Percentiles rank a stretch among this genome's conserved stretches.
These are phyloP conservation scores for Chlamydomonas schloesseri DNA, from an alignment of 139 green algal species.

Conservation along the genomic window DNA sequence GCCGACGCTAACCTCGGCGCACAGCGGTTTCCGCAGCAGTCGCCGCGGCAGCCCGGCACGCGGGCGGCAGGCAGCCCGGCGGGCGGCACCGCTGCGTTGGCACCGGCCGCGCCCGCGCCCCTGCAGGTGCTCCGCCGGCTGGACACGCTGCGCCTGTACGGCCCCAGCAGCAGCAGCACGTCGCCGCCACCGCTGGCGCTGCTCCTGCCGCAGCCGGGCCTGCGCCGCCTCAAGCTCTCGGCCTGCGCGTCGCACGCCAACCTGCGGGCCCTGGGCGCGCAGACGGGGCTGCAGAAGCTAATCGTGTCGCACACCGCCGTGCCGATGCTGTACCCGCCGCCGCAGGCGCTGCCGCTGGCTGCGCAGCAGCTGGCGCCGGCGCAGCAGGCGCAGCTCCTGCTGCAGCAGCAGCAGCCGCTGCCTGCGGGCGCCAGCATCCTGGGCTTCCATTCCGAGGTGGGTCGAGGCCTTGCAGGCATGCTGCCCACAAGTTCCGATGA, in stretches of 20 bases:
- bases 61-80: too few species aligned
- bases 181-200: conserved; percentile 25
- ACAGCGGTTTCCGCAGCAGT: not conserved
- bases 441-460: conserved; percentile 21
- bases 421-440: conserved; percentile 19
- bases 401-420: not conserved
- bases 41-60: too few species aligned
- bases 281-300: conserved; percentile 21
- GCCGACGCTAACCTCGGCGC: not conserved
- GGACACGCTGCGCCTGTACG: conserved; percentile 37
- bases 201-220: conserved; percentile 39
- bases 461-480: not conserved
- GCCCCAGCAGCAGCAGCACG: not conserved
- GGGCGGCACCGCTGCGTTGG: not conserved
- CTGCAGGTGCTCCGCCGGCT: conserved; percentile 12
- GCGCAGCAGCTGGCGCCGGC: not conserved
- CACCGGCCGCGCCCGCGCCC: not conserved
- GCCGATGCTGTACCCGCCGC: conserved; percentile 12
- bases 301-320: conserved; percentile 33
- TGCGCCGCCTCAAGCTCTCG: conserved; percentile 40
- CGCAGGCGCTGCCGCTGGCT: not conserved
- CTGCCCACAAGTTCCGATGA: too few species aligned
- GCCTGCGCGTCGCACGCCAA: conserved; percentile 35
- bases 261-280: conserved; percentile 24
- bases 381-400: too few species aligned